Evolutionary conservation across 2,329 filamentous ascomycete species (phyloP).

Genomic region (Trichoderma sp.): DNA sequence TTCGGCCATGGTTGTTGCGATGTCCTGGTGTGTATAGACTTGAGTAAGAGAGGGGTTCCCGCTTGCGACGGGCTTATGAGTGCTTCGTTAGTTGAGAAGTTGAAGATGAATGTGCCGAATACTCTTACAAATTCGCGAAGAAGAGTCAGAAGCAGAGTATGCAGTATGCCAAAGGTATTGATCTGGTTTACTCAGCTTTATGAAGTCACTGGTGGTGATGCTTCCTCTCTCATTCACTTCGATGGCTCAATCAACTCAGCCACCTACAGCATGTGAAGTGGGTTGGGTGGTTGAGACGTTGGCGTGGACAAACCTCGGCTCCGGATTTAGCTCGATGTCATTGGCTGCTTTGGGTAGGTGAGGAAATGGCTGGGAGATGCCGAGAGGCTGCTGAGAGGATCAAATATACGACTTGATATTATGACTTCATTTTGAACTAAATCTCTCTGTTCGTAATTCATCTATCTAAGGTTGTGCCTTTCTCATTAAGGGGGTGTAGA

Average conservation of each 20-base stretch:
- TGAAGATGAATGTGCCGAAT: too few species aligned
- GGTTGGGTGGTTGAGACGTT: neutral
- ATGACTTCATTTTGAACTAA: neutral
- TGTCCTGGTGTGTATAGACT: neutral
- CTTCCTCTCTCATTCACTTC: neutral
- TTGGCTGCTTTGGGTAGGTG: neutral
- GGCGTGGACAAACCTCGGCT: slow-evolving; percentile 25
- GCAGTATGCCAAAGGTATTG: neutral
- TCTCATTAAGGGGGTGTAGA: neutral
- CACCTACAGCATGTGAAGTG: slow-evolving; percentile 8
- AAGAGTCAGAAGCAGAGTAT: too few species aligned
- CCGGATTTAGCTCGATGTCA: slow-evolving; percentile 2
- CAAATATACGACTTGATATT: neutral
- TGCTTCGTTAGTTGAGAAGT: neutral
- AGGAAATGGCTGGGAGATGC: neutral
- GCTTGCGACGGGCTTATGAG: neutral
- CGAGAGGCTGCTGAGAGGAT: too few species aligned
- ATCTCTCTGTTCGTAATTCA: neutral
- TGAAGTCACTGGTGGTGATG: neutral
- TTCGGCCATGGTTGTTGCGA: slow-evolving; percentile 5
- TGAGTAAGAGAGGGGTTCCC: neutral
- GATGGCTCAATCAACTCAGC: neutral
- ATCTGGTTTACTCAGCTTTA: too few species aligned
- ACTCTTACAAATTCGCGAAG: too few species aligned
- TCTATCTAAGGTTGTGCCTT: slow-evolving; percentile 1